phyloP scores from a whole-genome alignment of 2,329 filamentous ascomycete species.

The Cadophora sp. region DNA sequence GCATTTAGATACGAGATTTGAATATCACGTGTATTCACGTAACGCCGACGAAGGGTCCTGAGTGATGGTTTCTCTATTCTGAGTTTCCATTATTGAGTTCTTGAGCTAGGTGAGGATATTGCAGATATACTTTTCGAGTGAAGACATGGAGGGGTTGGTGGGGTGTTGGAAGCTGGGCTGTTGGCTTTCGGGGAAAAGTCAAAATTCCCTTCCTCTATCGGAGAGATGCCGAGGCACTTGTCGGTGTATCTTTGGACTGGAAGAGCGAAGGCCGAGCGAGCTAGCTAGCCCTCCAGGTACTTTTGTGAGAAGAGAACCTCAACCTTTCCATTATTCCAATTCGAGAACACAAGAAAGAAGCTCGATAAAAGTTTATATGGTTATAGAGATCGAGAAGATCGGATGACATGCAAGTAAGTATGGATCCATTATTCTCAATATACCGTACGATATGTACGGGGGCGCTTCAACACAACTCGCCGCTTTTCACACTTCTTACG shows the following conservation, averaged over 20 bases:
- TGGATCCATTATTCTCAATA: not conserved
- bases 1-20: not conserved
- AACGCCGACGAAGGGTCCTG: too few species aligned
- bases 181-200: not conserved
- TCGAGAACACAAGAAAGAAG: not conserved
- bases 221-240: not conserved
- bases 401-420: not conserved
- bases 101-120: not conserved
- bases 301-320: not conserved
- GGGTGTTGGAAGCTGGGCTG: not conserved
- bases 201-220: not conserved
- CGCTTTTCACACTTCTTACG: not conserved
- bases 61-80: not conserved
- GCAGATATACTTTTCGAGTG: not conserved
- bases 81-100: not conserved
- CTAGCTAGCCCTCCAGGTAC: not conserved
- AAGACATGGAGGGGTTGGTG: not conserved
- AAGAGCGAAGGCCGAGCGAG: too few species aligned
- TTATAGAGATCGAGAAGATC: not conserved
- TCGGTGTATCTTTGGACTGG: too few species aligned
- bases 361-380: not conserved
- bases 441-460: not conserved
- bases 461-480: not conserved
- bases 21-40: not conserved
- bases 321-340: not conserved